Evolutionary conservation across 768 basidiomycete species (phyloP), one percentile per base, ranked within the genome.

Genomic region (Suillus americanus): DNA sequence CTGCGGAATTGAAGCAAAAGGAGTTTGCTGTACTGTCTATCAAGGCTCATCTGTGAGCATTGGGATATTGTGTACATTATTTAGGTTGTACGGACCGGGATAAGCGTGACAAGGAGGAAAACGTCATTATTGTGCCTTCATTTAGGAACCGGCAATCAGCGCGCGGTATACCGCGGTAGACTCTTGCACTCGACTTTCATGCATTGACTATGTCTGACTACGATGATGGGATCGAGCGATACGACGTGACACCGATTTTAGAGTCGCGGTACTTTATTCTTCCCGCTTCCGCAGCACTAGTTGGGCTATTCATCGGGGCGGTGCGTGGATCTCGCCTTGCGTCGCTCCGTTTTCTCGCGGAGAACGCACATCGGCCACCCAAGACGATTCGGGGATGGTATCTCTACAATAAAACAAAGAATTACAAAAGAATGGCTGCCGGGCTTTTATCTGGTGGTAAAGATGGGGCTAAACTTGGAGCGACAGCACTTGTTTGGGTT

Each of bases 321-420:
- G 82, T 90, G 69, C 88, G 92, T 23, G 90, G 89, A 23, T 87
- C 88, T 13, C 85, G 90, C 51, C 81, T 76, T 55, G 87, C 90
- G n/a, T 84, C 86, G 14, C 79, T 95, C 74, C 89, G 87, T 60
- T 96, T 91, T 75, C 83, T 95, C 59, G 94, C 94, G n/a, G 94
- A 97, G 76, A 96, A 97, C 74, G 94, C 89, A 51, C 95, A 97
- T 77, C 83, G 92, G 62, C 83, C 90, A 56, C 94, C 94, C 25
- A 89, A 79, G 69, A 97, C 95, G 37, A 84, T 94, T 64, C 86
- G 89, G 69, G 95, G 95, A 64, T 96, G 95, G 94, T 97, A 95
- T 76, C 91, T 94, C 70, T 96, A 97, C 86, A 91, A 94, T 75
- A 96, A 96, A 81, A 95, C 93, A 35, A 97, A 96, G 77, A 96